These are phyloP conservation scores for Metarhizium guizhouense DNA, from an alignment of 2,329 filamentous ascomycete species.

Conservation along the genomic window DNA sequence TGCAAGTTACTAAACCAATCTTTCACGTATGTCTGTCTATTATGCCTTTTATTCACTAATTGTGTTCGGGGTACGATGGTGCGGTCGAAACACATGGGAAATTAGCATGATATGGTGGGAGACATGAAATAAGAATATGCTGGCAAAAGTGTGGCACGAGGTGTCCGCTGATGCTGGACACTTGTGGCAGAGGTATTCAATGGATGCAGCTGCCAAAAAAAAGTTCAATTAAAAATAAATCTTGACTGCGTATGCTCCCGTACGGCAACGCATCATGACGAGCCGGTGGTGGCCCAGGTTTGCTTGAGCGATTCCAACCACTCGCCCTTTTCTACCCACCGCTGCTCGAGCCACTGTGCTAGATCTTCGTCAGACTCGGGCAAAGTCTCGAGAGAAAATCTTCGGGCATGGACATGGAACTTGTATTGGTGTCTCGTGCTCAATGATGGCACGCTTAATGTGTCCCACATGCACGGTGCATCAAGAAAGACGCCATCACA, in stretches of 20 bases:
- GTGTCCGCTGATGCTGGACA: too few relatives aligned
- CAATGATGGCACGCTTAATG: constrained; percentile 32
- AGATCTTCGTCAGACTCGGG: constrained; percentile 38
- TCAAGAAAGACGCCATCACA: constrained; percentile 31
- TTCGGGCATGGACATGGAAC: constrained; percentile 41
- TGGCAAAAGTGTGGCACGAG: not conserved
- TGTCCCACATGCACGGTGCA: constrained; percentile 45
- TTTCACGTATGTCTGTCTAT: not conserved
- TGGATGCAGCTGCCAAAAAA: too few relatives aligned
- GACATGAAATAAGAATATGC: not conserved
- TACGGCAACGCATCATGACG: constrained; percentile 1
- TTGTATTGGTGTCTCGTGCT: constrained; percentile 30
- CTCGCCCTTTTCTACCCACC: constrained; percentile 44
- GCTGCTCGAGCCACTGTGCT: constrained; percentile 41
- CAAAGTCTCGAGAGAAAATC: constrained; percentile 39
- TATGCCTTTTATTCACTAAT: too few relatives aligned
- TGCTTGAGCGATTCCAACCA: constrained; percentile 31
- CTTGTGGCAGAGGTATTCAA: too few relatives aligned
- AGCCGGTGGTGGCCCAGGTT: constrained; percentile 8
- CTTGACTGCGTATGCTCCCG: not conserved
- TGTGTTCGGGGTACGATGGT: too few relatives aligned
- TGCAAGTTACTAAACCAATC: not conserved
- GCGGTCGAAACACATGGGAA: not conserved
- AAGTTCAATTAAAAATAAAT: too few relatives aligned
- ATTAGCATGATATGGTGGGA: not conserved